Evolutionary conservation across 208 protist species (phyloP), one percentile per base, ranked within the genome.

Genomic region (Wallacemonas collosoma): DNA sequence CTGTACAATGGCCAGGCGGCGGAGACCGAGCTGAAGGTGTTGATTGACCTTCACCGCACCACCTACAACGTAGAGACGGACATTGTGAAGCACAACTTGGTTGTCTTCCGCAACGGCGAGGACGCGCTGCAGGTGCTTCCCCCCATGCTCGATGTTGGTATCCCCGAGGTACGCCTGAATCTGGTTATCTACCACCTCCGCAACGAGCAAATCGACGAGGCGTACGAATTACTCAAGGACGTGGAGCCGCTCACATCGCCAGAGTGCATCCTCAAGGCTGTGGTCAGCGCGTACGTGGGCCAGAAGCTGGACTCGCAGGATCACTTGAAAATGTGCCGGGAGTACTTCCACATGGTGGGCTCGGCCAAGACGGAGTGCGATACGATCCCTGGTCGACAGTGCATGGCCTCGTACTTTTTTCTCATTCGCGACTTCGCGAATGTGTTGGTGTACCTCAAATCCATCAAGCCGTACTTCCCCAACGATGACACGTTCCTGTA

Each of bases 321-420:
- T 11, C 82, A 98, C 77, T 75, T 99, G 8, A 98, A 98, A 80
- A 75, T 86, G 11, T 97, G 96, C 39, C 88, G 97, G 56, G 95
- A 99, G 71, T 98, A 96, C 80, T 99, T 99, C 80, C 95, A 99
- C 85, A 88, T 98, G 41, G 93, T 98, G 38, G 98, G 98, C 35
- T 85, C 93, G 14, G 95, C 95, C 12, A 84, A 90, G 41, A 93
- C 86, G 51, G 98, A 99, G 80, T 98, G 97, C 73, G 98, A 99
- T 77, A 99, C 98, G 61, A 99, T 99, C 69, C 94, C 94, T 3
- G 94, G 98, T 0, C 83, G 98, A 26, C 98, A 99, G 79, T 98
- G 95, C 82, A 99, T 99, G 98, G 97, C 97, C 0, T 98, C 90
- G 40, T 98, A 96, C 83, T 98, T 98, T 66, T 99, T 98, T 68